These are phyloP conservation scores for Thraustotheca clavata DNA, from an alignment of 352 stramenopile genomes.

Conservation along the genomic window DNA sequence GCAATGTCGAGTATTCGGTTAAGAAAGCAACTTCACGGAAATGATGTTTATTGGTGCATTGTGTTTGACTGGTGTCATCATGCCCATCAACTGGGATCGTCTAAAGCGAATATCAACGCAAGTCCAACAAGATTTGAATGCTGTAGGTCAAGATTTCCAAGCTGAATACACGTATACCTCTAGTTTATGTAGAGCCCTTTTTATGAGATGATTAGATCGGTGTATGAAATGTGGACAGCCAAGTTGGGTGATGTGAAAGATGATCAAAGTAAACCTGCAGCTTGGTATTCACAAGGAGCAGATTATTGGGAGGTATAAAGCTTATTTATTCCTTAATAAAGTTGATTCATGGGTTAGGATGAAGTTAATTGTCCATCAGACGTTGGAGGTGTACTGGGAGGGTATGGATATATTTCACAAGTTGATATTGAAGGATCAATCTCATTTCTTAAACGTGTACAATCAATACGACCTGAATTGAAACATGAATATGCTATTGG, in stretches of 20 bases:
- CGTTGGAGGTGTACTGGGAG: conserved; percentile 91
- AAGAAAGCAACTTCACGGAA: neutral
- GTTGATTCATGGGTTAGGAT: conserved; percentile 44
- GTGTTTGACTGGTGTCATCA: conserved; percentile 9
- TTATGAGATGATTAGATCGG: conserved; percentile 28
- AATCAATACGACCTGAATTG: conserved; percentile 40
- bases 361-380: conserved; percentile 87
- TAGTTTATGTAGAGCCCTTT: neutral
- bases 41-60: neutral
- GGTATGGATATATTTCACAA: conserved; percentile 76
- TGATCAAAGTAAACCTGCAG: conserved; percentile 23
- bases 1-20: too few species aligned
- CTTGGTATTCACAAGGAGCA: conserved; percentile 65
- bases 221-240: conserved; percentile 66
- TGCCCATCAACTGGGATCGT: conserved; percentile 46
- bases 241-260: conserved; percentile 38
- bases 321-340: neutral
- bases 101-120: conserved; percentile 36
- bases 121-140: conserved; percentile 59
- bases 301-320: conserved; percentile 49
- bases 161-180: conserved; percentile 47
- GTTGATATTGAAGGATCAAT: conserved; percentile 69
- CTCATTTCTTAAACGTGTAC: conserved; percentile 30
- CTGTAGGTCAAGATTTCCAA: conserved; percentile 42
- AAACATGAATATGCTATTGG: conserved; percentile 12